Base-by-base conservation (phyloP, 2,329 filamentous ascomycete genomes). In the Penicillium hordei region DNA sequence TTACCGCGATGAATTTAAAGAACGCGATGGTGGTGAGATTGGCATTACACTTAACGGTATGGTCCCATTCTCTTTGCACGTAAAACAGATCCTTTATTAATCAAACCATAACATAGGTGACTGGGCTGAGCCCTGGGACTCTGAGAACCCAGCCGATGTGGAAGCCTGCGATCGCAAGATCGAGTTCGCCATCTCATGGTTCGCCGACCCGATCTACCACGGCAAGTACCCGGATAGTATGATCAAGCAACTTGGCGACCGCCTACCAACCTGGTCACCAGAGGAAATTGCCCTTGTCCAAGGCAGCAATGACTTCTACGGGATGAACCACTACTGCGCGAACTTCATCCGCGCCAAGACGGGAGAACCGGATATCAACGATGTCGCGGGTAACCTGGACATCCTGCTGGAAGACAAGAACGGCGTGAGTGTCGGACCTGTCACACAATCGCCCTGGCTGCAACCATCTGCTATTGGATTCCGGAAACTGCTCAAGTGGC, bases 241-340 rank as follows among this genome's bases (percentile, higher is more conserved):
- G 90, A 82, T 84, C 57, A 85, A 86, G 72, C 91, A 95, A 78
- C 86, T 95, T 19, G 90, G 91, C 55, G 82, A 88, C 71, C 86
- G 90, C 15, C 82, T 95, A 48, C 91, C 91, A 5, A 79, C 81
- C 44, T 94, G 90, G 74, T 91, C 89, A 0, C 75, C 82, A 0
- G 89, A 90, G 64, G 90, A 96, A 71, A 75, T 80, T 25, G 84
- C 84, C 2, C 80, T 94, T n/a, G 86, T 96, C 45, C 82, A 88
- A 69, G 90, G 89, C n/a, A 91, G 88, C 71, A 94, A 94, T 74
- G 91, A 95, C 79, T 95, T 95, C 77, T 95, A 95, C 75, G 91
- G 90, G 74, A 93, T 93, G 90, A 95, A 96, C 81, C 89, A 92
- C 81, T 96, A 96, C 81, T 93, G 90, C 50, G 89, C 90, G 70